These are phyloP conservation scores for Sugiyamaella boreocaroliniensis DNA, from an alignment of 805 yeast genomes.

Conservation along the genomic window DNA sequence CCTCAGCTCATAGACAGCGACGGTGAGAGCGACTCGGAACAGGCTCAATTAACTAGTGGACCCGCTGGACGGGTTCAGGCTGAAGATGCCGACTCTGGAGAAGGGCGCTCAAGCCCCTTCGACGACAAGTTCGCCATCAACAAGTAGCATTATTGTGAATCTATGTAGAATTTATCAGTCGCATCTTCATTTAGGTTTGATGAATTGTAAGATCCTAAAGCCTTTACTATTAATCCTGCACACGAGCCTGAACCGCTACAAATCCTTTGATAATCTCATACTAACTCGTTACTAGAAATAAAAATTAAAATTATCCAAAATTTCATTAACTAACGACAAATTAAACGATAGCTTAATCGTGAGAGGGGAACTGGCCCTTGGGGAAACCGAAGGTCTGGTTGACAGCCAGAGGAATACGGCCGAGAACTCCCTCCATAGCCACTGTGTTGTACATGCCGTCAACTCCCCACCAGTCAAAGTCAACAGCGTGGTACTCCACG, in stretches of 20 bases:
- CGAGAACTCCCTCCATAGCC: conserved; percentile 15
- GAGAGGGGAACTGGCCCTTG: conserved; percentile 19
- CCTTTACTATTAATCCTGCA: too few relatives aligned
- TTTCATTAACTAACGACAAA: too few relatives aligned
- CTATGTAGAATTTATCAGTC: neutral
- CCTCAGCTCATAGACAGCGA: neutral
- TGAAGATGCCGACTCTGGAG: neutral
- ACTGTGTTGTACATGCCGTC: conserved; percentile 1
- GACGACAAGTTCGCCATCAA: conserved; percentile 15
- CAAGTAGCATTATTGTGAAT: neutral
- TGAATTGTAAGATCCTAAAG: too few relatives aligned
- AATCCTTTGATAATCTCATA: too few relatives aligned
- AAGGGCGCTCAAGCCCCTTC: conserved; percentile 19
- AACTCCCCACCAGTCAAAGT: conserved; percentile 58
- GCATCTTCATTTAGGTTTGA: neutral
- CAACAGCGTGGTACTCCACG: conserved; percentile 38
- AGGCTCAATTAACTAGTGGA: neutral
- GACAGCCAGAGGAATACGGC: conserved; percentile 22
- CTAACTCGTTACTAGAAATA: neutral
- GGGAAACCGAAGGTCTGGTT: conserved; percentile 27
- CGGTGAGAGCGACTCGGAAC: neutral
- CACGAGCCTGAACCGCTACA: too few relatives aligned
- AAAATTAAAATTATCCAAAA: neutral
- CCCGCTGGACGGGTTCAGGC: neutral
- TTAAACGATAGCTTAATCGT: neutral